These are phyloP conservation scores for Lentinula aciculospora DNA, from an alignment of 768 basidiomycete species.

Conservation along the genomic window DNA sequence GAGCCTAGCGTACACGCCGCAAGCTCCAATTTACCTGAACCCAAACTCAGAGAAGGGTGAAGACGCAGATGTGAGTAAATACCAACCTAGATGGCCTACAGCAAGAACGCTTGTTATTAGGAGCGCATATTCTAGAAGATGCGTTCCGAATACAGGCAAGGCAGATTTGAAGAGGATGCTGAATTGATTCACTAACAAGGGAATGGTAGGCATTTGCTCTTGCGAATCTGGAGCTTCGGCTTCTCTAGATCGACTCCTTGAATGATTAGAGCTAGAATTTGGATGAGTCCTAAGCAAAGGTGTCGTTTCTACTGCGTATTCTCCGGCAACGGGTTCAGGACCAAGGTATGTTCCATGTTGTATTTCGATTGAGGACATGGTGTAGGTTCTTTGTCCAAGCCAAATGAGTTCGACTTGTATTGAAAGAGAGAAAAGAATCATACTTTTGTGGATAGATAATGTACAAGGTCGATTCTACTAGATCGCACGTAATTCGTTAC, in stretches of 20 bases:
- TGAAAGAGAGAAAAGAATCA: not conserved
- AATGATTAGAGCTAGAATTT: not conserved
- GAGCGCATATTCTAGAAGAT: conserved; percentile 64
- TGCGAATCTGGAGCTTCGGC: not conserved
- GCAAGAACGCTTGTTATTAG: conserved; percentile 59
- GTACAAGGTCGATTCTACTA: not conserved
- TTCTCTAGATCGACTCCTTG: not conserved
- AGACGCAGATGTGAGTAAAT: not conserved
- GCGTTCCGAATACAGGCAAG: conserved; percentile 27
- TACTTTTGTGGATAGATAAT: not conserved
- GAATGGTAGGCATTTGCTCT: not conserved
- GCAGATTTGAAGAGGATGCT: not conserved
- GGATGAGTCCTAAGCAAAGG: not conserved
- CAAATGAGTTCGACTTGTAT: not conserved
- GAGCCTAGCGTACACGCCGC: conserved; percentile 53
- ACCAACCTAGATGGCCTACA: conserved; percentile 59
- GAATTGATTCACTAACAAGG: not conserved
- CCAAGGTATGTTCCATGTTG: conserved; percentile 1
- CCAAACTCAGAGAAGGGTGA: not conserved
- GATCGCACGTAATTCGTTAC: not conserved
- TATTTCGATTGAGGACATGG: conserved; percentile 1
- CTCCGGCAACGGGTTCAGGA: not conserved
- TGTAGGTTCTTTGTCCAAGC: not conserved
- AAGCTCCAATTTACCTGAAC: conserved; percentile 49
- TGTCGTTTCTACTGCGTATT: conserved; percentile 1